Evolutionary conservation across 106 monocot genomes (phyloP), one percentile per base, ranked within the genome.

Genomic region (Allium cepa): DNA sequence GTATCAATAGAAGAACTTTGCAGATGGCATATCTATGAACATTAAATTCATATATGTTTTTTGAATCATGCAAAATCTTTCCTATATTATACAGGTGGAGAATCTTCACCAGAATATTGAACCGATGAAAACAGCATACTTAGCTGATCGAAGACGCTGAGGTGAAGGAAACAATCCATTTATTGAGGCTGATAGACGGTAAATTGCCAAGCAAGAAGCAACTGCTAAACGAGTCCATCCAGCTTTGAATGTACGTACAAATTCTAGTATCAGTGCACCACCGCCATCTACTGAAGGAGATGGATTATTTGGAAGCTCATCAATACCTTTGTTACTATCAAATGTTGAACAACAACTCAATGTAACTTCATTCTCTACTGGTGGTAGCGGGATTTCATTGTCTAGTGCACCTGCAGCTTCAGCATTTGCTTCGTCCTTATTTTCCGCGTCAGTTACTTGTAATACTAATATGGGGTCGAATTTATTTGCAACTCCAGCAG

Each of bases 181-280:
- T 86, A 64, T 91, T 60, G 85, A 92, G 59, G 96, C 96, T 59
- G 82, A 86, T 59, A 83, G 86, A 70, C 63, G 92, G 27, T 88
- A 86, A 82, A 76, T 73, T 64, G 88, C 96, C 49, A 88, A 86
- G 61, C 86, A 82, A 71, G 88, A 92, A 73, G 96, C 82, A 64
- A 86, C 86, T 72, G 79, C 88, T 55, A 77, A 76, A 75, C 85
- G 83, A 76, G 78, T 96, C 65, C 96, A 92, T 75, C 96, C 92
- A 16, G 91, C 92, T 12, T 69, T 96, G 49, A 91, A 96, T 78
- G 59, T 92, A 53, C 85, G 85, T 22, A 72, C 91, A 70, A 62
- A 69, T 71, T 60, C 87, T 3, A 68, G 48, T 73, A 59, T 10
- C 2, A 15, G 53, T 10, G 15, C 15, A 55, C 15, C 36, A 36